These are phyloP conservation scores for Arthrobotrys sphaeroides DNA, from an alignment of 2,329 filamentous ascomycete genomes.

Conservation along the genomic window DNA sequence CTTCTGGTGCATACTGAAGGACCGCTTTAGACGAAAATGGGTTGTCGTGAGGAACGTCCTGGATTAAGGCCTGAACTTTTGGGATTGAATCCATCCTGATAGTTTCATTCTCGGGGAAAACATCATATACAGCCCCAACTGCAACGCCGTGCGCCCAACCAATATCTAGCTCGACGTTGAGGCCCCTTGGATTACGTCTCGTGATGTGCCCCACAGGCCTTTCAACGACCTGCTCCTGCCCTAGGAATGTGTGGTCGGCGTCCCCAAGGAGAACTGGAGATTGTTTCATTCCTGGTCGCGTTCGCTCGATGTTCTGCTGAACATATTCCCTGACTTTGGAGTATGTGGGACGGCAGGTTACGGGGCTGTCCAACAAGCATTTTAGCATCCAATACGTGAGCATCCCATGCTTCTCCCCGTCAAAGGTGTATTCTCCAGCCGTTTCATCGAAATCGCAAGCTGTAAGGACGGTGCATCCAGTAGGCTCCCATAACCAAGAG, in stretches of 20 bases:
- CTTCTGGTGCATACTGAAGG: background rate
- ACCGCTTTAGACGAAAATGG: background rate
- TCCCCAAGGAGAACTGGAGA: slow-evolving; percentile 25
- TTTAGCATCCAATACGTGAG: slow-evolving; percentile 34
- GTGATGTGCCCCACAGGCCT: background rate
- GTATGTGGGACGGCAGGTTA: background rate
- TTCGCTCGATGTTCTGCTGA: background rate
- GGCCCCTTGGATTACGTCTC: background rate
- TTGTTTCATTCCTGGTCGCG: background rate
- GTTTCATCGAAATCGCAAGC: slow-evolving; percentile 27
- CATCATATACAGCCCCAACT: slow-evolving; percentile 15
- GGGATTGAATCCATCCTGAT: background rate
- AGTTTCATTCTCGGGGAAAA: background rate
- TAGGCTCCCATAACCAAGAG: slow-evolving; percentile 25
- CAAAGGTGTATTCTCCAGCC: background rate
- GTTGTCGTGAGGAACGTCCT: background rate
- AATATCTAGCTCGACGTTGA: slow-evolving; percentile 10
- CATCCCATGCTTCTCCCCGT: background rate
- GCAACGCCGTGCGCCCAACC: slow-evolving; percentile 27
- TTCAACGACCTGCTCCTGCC: slow-evolving; percentile 16
- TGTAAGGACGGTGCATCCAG: slow-evolving; percentile 29
- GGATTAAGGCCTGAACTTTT: background rate
- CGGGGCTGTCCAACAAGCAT: background rate
- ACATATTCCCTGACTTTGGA: background rate
- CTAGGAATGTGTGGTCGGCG: slow-evolving; percentile 16